A percentile compares a stretch with the other conserved stretches of the same genome.
These are phyloP conservation scores for Colletotrichum destructivum DNA, from an alignment of 2,329 filamentous ascomycete genomes.

Conservation along the genomic window DNA sequence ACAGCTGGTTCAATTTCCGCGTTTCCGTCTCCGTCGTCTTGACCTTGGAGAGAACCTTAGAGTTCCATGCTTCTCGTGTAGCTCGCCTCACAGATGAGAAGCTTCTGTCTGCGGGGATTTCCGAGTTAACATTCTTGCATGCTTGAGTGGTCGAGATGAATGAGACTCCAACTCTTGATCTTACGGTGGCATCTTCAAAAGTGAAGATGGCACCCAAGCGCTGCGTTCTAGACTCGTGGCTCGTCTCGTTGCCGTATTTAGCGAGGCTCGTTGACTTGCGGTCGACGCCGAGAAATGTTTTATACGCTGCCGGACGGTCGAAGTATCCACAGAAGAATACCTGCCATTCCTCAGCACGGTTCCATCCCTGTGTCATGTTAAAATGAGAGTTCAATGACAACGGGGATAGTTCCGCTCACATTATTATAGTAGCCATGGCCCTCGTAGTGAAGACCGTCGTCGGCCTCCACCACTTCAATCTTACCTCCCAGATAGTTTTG, in stretches of 20 bases:
- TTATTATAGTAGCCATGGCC: conserved; percentile 76
- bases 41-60: conserved; percentile 74
- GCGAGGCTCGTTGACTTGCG: conserved; percentile 50
- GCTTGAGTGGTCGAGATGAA: conserved; percentile 76
- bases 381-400: not conserved
- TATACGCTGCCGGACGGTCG: conserved; percentile 60
- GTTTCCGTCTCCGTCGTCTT: conserved; percentile 70
- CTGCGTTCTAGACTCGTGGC: conserved; percentile 53
- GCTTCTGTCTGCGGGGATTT: conserved; percentile 65
- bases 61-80: conserved; percentile 71
- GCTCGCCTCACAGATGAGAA: conserved; percentile 61
- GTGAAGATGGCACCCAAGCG: conserved; percentile 68
- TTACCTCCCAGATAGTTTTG: conserved; percentile 75
- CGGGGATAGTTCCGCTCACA: conserved; percentile 51
- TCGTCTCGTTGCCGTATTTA: conserved; percentile 51
- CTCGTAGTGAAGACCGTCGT: conserved; percentile 63
- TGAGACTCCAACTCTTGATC: conserved; percentile 76
- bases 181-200: conserved; percentile 63
- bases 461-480: conserved; percentile 65
- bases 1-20: conserved; percentile 72
- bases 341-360: conserved; percentile 73
- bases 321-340: conserved; percentile 77
- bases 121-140: conserved; percentile 69
- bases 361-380: conserved; percentile 67
- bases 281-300: conserved; percentile 59